Conservation (phyloP, 768 basidiomycete species). For the Boletus eberwhitei region DNA sequence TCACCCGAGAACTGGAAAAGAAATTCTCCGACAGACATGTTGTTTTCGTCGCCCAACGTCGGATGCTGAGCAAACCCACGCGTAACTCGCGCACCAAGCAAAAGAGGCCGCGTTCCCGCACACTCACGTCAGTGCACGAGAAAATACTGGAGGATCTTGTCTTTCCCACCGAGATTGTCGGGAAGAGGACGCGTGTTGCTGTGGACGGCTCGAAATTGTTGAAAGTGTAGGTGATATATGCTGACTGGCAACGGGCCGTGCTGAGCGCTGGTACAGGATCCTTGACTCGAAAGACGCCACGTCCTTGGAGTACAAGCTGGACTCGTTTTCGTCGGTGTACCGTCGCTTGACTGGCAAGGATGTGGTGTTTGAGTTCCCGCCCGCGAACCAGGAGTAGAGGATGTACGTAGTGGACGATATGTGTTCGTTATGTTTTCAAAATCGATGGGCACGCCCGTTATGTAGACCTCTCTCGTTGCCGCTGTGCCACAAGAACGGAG, state of each 20-base stretch:
- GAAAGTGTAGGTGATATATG: slow-evolving; percentile 78
- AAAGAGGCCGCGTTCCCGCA: slow-evolving; percentile 95
- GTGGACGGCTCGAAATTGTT: slow-evolving; percentile 94
- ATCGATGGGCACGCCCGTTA: slow-evolving; percentile 36
- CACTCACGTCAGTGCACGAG: slow-evolving; percentile 96
- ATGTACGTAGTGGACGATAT: slow-evolving; percentile 33
- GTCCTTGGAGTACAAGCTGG: slow-evolving; percentile 99
- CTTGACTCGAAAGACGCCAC: slow-evolving; percentile 98
- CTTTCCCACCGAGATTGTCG: slow-evolving; percentile 97
- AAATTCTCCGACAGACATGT: slow-evolving; percentile 99
- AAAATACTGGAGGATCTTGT: slow-evolving; percentile 99
- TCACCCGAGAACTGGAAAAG: slow-evolving; percentile 99
- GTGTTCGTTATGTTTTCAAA: slow-evolving; percentile 30
- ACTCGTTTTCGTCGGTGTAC: slow-evolving; percentile 98
- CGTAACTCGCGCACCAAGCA: slow-evolving; percentile 90
- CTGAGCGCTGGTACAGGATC: slow-evolving; percentile 53
- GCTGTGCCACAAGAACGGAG: slow-evolving; percentile 25
- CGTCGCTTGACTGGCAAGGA: slow-evolving; percentile 95
- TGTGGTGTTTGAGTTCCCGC: slow-evolving; percentile 91
- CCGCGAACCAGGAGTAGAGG: slow-evolving; percentile 63
- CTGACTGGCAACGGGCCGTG: slow-evolving; percentile 8
- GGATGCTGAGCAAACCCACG: slow-evolving; percentile 96
- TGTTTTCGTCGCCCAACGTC: slow-evolving; percentile 97
- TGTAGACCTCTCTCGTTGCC: slow-evolving; percentile 23
- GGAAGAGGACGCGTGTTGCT: slow-evolving; percentile 93